phyloP scores from a whole-genome alignment of 2,329 filamentous ascomycete species.

The Alternaria gaisen region DNA sequence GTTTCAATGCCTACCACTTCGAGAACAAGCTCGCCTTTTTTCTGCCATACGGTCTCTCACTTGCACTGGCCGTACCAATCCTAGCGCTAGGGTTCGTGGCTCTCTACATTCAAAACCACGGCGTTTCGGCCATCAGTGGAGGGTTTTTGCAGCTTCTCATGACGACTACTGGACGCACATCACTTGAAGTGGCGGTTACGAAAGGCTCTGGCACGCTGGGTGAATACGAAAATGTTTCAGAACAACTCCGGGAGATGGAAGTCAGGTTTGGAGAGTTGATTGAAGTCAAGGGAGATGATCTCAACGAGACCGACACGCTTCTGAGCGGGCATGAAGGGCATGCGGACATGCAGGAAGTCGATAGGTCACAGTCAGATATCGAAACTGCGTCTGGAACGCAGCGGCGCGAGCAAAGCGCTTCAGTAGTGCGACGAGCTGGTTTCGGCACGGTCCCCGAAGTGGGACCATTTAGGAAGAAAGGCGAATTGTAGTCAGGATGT shows the following conservation, averaged over 20 bases:
- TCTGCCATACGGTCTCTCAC: neutral
- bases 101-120: neutral
- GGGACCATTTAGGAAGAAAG: no score
- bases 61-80: rapidly evolving
- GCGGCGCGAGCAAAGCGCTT: no score
- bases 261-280: neutral
- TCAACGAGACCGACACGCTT: no score
- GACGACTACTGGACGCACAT: neutral
- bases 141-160: neutral
- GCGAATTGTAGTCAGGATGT: no score
- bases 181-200: neutral
- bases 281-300: no score
- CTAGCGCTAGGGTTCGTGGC: neutral
- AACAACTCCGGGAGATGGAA: neutral
- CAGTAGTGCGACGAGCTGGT: no score
- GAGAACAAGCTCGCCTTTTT: neutral
- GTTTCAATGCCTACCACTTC: neutral
- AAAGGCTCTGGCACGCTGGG: neutral
- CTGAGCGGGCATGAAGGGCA: rapidly evolving
- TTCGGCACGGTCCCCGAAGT: no score
- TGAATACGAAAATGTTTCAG: neutral
- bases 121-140: neutral
- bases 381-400: no score
- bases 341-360: rapidly evolving
- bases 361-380: no score